Evolutionary conservation across 306 rosid species (phyloP).

Genomic region (Oemleria cerasiformis): DNA sequence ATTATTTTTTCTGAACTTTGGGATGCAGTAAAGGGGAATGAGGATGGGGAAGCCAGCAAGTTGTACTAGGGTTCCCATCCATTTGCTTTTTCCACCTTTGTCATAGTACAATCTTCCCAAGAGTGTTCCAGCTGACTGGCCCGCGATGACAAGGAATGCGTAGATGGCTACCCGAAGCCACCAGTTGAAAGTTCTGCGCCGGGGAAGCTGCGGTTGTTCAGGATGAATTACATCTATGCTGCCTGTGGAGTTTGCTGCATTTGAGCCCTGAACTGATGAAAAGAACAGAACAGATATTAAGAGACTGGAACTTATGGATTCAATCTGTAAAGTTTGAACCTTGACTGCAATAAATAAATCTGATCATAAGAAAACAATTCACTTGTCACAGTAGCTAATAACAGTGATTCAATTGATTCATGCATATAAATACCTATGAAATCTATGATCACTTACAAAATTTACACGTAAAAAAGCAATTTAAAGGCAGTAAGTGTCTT

Average conservation of each 20-base stretch:
- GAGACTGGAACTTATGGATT: neutral
- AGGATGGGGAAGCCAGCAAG: constrained; percentile 39
- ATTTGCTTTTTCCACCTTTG: constrained; percentile 37
- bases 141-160: constrained; percentile 5
- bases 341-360: too few species aligned
- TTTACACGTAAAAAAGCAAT: too few species aligned
- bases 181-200: neutral
- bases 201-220: neutral
- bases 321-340: neutral
- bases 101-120: constrained; percentile 34
- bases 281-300: neutral
- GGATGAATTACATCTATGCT: neutral
- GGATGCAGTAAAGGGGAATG: constrained; percentile 20
- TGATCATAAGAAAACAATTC: neutral
- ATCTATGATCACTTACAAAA: neutral
- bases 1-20: constrained; percentile 2
- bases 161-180: constrained; percentile 31
- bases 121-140: constrained; percentile 30
- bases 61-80: constrained; percentile 31
- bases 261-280: neutral
- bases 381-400: neutral
- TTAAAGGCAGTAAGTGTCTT: neutral
- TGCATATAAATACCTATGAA: neutral
- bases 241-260: neutral
- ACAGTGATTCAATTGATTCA: neutral